Percentiles rank a stretch among this genome's conserved stretches.
Evolutionary conservation across 1,284 basidiomycete species (phyloP).

Genomic region (Phellopilus nigrolimitatus): DNA sequence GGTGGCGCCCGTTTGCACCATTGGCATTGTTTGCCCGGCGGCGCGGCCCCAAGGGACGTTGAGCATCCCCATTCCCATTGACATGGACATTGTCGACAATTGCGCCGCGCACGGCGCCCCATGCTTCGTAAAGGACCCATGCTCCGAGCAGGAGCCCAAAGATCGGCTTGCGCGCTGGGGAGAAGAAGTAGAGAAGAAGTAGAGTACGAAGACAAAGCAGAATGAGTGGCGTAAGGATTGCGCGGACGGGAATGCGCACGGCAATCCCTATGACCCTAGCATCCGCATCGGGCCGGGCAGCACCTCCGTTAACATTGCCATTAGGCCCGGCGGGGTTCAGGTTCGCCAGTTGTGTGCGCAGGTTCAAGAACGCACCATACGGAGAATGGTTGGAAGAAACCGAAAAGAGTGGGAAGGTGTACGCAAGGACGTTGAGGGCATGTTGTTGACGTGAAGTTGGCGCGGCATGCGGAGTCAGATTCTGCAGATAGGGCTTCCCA

Average conservation of each 20-base stretch:
- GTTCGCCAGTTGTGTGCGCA: not conserved
- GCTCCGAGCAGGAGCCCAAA: conserved; percentile 60
- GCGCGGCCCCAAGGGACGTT: not conserved
- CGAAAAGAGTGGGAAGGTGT: conserved; percentile 57
- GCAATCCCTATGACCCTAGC: not conserved
- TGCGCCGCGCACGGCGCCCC: conserved; percentile 60
- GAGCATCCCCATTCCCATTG: conserved; percentile 10
- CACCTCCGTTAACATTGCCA: conserved; percentile 24
- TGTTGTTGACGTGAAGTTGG: conserved; percentile 62
- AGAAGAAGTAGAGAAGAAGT: conserved; percentile 74
- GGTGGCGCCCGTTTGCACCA: not conserved
- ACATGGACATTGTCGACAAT: conserved; percentile 33
- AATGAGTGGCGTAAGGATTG: conserved; percentile 59
- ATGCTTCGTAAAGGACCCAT: conserved; percentile 75
- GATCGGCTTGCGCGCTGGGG: conserved; percentile 68
- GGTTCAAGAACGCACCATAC: not conserved
- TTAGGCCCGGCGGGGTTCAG: not conserved
- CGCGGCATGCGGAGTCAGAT: conserved; percentile 41
- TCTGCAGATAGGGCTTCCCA: conserved; percentile 54
- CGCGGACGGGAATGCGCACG: conserved; percentile 49
- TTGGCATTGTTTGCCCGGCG: not conserved
- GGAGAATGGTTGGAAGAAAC: not conserved
- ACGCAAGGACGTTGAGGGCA: conserved; percentile 63
- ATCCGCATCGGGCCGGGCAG: conserved; percentile 24
- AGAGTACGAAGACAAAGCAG: conserved; percentile 65